Conservation (phyloP, 2,329 filamentous ascomycete species). For the Cladosporium sp. region DNA sequence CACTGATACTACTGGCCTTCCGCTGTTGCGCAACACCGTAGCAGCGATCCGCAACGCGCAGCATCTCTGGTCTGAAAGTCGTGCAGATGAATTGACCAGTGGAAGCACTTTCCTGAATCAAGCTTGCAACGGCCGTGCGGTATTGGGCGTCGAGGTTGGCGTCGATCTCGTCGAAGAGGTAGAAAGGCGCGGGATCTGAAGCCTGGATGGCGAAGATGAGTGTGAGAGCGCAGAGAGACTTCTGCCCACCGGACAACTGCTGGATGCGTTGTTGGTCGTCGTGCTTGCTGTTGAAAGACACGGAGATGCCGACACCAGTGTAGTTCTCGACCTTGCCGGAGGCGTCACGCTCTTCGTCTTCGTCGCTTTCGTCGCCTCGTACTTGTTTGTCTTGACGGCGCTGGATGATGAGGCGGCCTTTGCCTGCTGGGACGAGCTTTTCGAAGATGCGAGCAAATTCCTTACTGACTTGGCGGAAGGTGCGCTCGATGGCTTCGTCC, state of each 20-base stretch:
- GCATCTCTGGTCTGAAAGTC: conserved; percentile 95
- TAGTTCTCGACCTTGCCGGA: conserved; percentile 76
- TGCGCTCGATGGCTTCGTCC: conserved; percentile 96
- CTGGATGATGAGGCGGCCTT: conserved; percentile 88
- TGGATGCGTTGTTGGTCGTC: conserved; percentile 98
- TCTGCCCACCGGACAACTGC: conserved; percentile 94
- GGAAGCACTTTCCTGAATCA: conserved; percentile 60
- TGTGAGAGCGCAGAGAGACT: conserved; percentile 90
- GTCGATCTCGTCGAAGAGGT: conserved; percentile 98
- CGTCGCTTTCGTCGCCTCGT: conserved; percentile 44
- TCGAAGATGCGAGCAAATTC: conserved; percentile 93
- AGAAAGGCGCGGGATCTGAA: conserved; percentile 95
- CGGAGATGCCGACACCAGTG: conserved; percentile 90
- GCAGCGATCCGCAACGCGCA: conserved; percentile 92
- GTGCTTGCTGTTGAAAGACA: conserved; percentile 97
- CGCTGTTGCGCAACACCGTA: conserved; percentile 90
- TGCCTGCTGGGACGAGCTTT: conserved; percentile 88
- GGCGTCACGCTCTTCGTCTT: conserved; percentile 46
- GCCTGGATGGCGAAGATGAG: conserved; percentile 98
- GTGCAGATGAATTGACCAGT: conserved; percentile 92
- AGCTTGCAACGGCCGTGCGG: conserved; percentile 86
- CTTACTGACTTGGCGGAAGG: conserved; percentile 94
- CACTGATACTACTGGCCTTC: conserved; percentile 92
- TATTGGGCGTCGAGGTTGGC: conserved; percentile 98
- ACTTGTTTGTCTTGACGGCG: conserved; percentile 71